Evolutionary conservation across 2,329 filamentous ascomycete genomes (phyloP), one percentile per base, ranked within the genome.

Genomic region (Xylaria hypoxylon): DNA sequence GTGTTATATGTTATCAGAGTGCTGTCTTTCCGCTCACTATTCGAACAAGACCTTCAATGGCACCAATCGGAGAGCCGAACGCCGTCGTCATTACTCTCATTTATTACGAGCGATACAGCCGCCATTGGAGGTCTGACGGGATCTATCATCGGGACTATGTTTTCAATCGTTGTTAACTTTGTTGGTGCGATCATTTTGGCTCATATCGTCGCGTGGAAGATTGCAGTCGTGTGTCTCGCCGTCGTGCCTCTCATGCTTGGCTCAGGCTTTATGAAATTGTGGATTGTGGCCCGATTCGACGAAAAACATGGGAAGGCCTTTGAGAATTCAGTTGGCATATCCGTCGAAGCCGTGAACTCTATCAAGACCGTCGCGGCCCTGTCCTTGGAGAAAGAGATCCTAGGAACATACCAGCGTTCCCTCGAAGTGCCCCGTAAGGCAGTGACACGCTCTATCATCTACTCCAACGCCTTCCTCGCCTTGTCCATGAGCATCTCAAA

Each of bases 201-300:
- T 0, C 89, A 92, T 68, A 87, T 92, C 50, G 82, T 94, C 52
- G 89, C 89, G 2, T 94, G 91, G 92, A 90, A 88, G 73, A 92
- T 94, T 67, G 90, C 90, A 0, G 79, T 94, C 15, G 91, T 94
- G 3, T 90, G 90, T 61, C 81, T 94, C 5, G 85, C 90, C 0
- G 83, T 87, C 8, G 87, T 93, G 0, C 92, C 91, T 0, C 78
- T 93, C 10, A 84, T 93, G 5, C 82, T 94, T 0, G 88, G 88
- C 1, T 85, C 90, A 0, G 91, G 91, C 0, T 85, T 91, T 68
- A 87, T 93, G 86, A 86, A 91, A 69, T 82, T 93, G 17, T 84
- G 84, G 1, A 84, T 89, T 2, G 83, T 92, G 1, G 84, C 86
- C 2, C 83, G 85, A 42, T 88, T 90, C 53, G 87, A 92, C 68